Conservation (phyloP, 768 basidiomycete genomes). For the Russula virescens region DNA sequence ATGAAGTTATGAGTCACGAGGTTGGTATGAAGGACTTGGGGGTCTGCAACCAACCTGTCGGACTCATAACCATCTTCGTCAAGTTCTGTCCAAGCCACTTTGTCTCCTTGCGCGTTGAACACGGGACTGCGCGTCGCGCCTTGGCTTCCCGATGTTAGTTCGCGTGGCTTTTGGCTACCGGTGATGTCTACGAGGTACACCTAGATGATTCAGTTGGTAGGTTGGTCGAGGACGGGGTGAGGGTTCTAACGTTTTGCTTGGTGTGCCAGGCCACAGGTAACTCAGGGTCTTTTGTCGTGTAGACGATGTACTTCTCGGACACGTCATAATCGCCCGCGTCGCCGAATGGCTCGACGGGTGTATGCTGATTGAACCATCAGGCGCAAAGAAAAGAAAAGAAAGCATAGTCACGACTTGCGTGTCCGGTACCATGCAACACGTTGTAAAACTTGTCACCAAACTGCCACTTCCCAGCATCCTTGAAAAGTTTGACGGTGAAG, state of each 20-base stretch:
- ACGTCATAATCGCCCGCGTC: slow-evolving; percentile 76
- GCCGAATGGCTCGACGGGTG: slow-evolving; percentile 85
- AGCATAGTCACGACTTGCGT: slow-evolving; percentile 43
- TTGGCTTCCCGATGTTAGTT: slow-evolving; percentile 78
- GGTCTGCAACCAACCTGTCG: slow-evolving; percentile 49
- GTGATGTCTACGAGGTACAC: slow-evolving; percentile 63
- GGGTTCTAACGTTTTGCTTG: slow-evolving; percentile 62
- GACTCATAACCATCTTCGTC: slow-evolving; percentile 85
- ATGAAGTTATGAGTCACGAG: not conserved
- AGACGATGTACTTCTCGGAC: slow-evolving; percentile 61
- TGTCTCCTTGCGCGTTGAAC: slow-evolving; percentile 59
- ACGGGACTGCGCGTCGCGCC: slow-evolving; percentile 75
- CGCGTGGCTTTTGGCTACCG: slow-evolving; percentile 45
- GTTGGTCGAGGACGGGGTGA: not conserved
- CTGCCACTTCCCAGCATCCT: slow-evolving; percentile 46
- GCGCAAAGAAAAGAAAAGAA: not conserved
- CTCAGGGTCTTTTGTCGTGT: slow-evolving; percentile 80
- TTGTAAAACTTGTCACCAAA: slow-evolving; percentile 51
- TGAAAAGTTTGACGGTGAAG: slow-evolving; percentile 58
- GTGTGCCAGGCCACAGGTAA: slow-evolving; percentile 82
- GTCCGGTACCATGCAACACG: slow-evolving; percentile 58
- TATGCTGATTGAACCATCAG: slow-evolving; percentile 37
- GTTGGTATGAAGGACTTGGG: not conserved
- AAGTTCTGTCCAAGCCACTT: slow-evolving; percentile 85
- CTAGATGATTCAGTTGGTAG: slow-evolving; percentile 33